Conservation (phyloP, 495 filamentous ascomycete species). For the Staphylotrichum longicolle region DNA sequence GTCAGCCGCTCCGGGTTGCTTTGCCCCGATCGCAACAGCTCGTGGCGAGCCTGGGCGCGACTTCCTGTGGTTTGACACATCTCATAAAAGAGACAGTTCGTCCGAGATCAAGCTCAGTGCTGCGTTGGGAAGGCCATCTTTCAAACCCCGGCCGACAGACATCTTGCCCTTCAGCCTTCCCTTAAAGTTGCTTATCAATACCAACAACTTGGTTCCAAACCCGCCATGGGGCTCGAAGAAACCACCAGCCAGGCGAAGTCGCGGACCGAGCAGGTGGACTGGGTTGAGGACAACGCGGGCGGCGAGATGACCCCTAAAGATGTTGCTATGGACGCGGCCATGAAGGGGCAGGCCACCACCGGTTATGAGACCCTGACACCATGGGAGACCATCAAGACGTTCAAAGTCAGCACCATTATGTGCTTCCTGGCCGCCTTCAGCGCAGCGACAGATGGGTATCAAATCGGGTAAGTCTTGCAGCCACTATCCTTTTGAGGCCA, state of each 20-base stretch:
- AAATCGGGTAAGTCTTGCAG: background rate
- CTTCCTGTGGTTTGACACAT: no score
- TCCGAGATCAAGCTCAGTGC: no score
- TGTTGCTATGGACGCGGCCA: background rate
- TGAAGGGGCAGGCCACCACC: background rate
- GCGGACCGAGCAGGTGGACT: background rate
- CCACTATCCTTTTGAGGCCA: background rate
- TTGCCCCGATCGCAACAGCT: background rate
- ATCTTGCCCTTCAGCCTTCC: no score
- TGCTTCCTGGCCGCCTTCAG: background rate
- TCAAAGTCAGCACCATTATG: background rate
- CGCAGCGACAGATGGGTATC: background rate
- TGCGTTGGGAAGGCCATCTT: no score
- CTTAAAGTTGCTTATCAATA: no score
- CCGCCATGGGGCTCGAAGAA: background rate
- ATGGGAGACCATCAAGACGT: background rate
- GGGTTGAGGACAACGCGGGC: background rate
- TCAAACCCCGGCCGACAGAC: no score
- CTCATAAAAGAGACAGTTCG: no score
- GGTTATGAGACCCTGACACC: background rate
- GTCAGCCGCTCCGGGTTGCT: background rate
- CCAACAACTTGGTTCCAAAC: no score
- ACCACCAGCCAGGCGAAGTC: background rate
- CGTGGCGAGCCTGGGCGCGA: background rate
- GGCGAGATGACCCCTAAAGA: background rate